A percentile compares a stretch with the other conserved stretches of the same genome.
Conservation (phyloP, 768 basidiomycete genomes). For the Amylocystis lapponica region DNA sequence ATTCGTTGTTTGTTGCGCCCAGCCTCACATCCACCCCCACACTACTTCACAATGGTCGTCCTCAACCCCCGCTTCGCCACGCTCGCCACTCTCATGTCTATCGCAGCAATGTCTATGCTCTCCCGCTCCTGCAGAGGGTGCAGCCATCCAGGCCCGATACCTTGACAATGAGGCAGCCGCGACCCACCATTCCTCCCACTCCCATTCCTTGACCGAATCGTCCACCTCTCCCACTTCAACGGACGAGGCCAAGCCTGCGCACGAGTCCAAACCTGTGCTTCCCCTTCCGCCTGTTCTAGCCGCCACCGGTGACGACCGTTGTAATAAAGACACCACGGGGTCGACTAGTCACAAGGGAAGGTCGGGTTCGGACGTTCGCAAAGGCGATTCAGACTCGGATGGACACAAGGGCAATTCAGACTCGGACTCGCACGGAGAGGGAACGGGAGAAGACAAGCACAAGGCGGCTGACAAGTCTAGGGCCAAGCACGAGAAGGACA, state of each 20-base stretch:
- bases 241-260: not conserved
- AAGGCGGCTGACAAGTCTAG: not conserved
- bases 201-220: not conserved
- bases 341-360: not conserved
- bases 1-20: conserved; percentile 13
- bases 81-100: conserved; percentile 39
- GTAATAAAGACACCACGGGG: not conserved
- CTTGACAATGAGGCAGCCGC: not conserved
- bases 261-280: not conserved
- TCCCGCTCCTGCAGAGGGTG: conserved; percentile 34
- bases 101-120: conserved; percentile 37
- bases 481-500: not conserved
- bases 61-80: conserved; percentile 41
- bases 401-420: too few species aligned
- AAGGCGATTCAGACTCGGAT: too few species aligned
- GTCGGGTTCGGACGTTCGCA: too few species aligned
- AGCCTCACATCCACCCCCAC: conserved; percentile 11
- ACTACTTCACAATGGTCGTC: conserved; percentile 38
- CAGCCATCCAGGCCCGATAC: conserved; percentile 23
- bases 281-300: not conserved
- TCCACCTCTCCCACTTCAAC: not conserved
- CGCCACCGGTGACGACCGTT: not conserved
- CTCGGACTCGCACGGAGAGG: too few species aligned
- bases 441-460: not conserved
- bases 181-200: conserved; percentile 7